Percentiles rank a stretch among this genome's conserved stretches.
Conservation (phyloP, 305 asterid species). For the Salvia sclarea region DNA sequence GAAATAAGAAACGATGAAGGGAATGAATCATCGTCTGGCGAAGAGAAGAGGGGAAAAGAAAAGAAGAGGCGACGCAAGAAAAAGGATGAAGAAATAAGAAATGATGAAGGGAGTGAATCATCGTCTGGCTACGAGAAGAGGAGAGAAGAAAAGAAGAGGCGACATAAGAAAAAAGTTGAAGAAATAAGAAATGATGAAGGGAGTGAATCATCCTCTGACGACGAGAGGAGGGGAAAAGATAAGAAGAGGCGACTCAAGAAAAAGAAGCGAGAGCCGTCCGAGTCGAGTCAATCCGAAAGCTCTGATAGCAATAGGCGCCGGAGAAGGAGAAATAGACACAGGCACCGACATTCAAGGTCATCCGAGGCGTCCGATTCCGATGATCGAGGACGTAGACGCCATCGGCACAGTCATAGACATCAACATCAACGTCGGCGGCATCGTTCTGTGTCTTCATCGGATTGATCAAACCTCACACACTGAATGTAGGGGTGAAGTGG, state of each 20-base stretch:
- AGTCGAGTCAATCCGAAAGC: constrained; percentile 48
- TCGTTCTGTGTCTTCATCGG: not conserved
- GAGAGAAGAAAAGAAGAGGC: constrained; percentile 47
- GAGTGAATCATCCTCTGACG: constrained; percentile 42
- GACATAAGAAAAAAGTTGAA: too few relatives aligned
- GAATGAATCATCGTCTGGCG: constrained; percentile 42
- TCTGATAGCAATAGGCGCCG: constrained; percentile 48
- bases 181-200: constrained; percentile 42
- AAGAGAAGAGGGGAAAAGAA: constrained; percentile 44
- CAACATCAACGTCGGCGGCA: not conserved
- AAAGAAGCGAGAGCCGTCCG: constrained; percentile 43
- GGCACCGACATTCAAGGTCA: constrained; percentile 36
- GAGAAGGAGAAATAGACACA: constrained; percentile 42
- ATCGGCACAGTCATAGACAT: constrained; percentile 20
- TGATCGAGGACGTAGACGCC: constrained; percentile 32
- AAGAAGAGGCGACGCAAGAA: too few relatives aligned
- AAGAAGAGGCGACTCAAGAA: constrained; percentile 49
- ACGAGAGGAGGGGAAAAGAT: constrained; percentile 45
- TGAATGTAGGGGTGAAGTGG: not conserved
- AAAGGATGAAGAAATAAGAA: constrained; percentile 33
- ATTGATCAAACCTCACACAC: not conserved
- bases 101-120: constrained; percentile 41
- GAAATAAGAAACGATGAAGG: constrained; percentile 42
- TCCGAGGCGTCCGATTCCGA: constrained; percentile 44
- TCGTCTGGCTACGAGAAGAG: constrained; percentile 46